Evolutionary conservation across 2,329 filamentous ascomycete genomes (phyloP).

Genomic region (Lecanicillium sp.): DNA sequence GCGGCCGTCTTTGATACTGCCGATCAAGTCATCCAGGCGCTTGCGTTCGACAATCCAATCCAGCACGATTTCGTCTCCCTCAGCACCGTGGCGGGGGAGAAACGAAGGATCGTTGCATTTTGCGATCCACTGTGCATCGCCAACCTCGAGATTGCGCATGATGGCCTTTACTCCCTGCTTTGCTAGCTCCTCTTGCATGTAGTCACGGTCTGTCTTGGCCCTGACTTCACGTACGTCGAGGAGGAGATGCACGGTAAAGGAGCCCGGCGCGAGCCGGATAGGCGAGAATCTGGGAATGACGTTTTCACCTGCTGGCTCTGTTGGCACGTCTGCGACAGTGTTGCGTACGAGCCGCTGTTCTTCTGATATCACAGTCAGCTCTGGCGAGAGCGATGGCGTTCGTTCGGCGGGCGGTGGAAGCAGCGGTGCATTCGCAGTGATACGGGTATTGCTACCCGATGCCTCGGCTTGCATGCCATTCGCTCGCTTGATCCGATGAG

Average conservation of each 20-base stretch:
- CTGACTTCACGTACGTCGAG: conserved; percentile 72
- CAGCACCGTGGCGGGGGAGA: conserved; percentile 49
- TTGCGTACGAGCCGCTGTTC: not conserved
- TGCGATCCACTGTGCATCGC: conserved; percentile 75
- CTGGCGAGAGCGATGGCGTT: conserved; percentile 17
- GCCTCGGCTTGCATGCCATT: conserved; percentile 29
- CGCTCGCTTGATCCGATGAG: conserved; percentile 54
- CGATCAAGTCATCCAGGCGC: conserved; percentile 70
- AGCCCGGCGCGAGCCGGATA: conserved; percentile 55
- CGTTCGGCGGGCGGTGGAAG: conserved; percentile 9
- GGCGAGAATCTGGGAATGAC: conserved; percentile 47
- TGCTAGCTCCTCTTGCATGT: conserved; percentile 65
- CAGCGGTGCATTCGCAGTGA: conserved; percentile 5
- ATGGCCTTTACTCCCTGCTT: conserved; percentile 61
- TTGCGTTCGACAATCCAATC: conserved; percentile 81
- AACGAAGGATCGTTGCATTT: conserved; percentile 57
- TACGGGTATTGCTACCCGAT: conserved; percentile 1
- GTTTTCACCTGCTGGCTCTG: conserved; percentile 4
- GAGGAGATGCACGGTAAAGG: conserved; percentile 66
- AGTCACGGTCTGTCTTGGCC: conserved; percentile 66
- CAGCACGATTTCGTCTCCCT: conserved; percentile 65
- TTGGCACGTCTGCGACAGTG: conserved; percentile 11
- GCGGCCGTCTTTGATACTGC: conserved; percentile 74
- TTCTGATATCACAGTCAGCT: conserved; percentile 14
- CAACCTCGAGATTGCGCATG: conserved; percentile 63